phyloP scores from a whole-genome alignment of 371 early-diverging fungal genomes.

The Syncephalis plumigaleata region DNA sequence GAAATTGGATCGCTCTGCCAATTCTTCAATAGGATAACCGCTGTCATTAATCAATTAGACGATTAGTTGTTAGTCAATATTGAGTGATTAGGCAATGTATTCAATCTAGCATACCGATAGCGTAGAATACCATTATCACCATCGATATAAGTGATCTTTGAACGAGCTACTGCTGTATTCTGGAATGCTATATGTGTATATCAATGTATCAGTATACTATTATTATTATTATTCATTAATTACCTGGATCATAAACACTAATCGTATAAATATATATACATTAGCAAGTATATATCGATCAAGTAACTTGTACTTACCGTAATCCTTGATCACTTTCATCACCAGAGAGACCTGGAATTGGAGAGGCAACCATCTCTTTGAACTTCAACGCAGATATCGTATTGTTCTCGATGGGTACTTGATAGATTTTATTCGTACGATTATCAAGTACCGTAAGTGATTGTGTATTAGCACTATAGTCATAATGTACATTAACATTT shows the following conservation, averaged over 20 bases:
- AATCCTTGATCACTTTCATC: conserved; percentile 10
- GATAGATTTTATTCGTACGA: conserved; percentile 20
- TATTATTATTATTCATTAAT: neutral
- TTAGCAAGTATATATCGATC: neutral
- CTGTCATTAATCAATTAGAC: conserved; percentile 2
- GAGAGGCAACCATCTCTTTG: neutral
- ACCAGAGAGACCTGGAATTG: conserved; percentile 6
- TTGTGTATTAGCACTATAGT: conserved; percentile 6
- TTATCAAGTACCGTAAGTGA: conserved; percentile 15
- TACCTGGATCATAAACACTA: conserved; percentile 11
- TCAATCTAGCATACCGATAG: conserved; percentile 15
- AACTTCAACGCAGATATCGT: conserved; percentile 14
- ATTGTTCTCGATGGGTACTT: conserved; percentile 13
- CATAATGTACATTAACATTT: too few relatives aligned
- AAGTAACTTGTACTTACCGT: conserved; percentile 2
- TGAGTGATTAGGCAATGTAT: neutral
- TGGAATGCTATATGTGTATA: conserved; percentile 13
- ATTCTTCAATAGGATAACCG: conserved; percentile 23
- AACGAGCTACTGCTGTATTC: conserved; percentile 37
- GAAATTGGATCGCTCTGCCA: conserved; percentile 23
- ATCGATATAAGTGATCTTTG: conserved; percentile 35
- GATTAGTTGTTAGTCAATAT: too few relatives aligned
- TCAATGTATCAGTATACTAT: neutral
- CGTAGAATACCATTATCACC: conserved; percentile 35
- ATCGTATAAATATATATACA: neutral